Base-by-base conservation (phyloP, 1,284 basidiomycete genomes). In the Termitomyces sp. region DNA sequence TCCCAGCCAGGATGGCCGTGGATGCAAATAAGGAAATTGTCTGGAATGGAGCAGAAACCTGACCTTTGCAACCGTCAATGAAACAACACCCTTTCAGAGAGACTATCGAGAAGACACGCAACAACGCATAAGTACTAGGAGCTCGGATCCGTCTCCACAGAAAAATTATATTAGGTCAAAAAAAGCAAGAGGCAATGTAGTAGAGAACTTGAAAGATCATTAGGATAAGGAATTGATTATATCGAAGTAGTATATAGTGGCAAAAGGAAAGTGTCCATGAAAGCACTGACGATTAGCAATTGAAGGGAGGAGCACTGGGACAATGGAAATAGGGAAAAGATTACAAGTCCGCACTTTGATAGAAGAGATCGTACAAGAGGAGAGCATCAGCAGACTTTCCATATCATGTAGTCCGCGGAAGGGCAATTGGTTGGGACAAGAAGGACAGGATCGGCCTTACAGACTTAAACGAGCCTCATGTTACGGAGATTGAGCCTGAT, bases 401-500 rank as follows among this genome's bases (percentile, higher is more conserved):
- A 36, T 36, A 36, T n/a, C 34, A 19, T 26, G 5, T n/a, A 41
- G 49, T 41, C 13, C 28, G 39, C 26, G 26, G 33, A 33, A 39
- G 26, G 6, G 43, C 33, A 28, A 31, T 13, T 30, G 24, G 26
- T 17, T 7, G 24, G 12, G 5, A 41, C 19, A 38, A 31, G 38
- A 49, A 48, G 21, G 30, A 42, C 33, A 36, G 17, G 21, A 31
- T 33, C 19, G 31, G 24, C 24, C 39, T 41, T 21, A 13, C 13
- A 49, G 41, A 41, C 13, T 71, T 58, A 80, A 64, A 83, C 79
- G 58, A 83, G 74, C 59, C 74, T 74, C 72, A 84, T 76, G 60
- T 72, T 78, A 63, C 71, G 75, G 54, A 84, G 73, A 65, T 83
- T 82, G 56, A 71, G 70, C 63, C 79, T 81, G 68, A 84, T 78